These are phyloP conservation scores for Erodium moschatum DNA, from an alignment of 441 rosid genomes.

Conservation along the genomic window DNA sequence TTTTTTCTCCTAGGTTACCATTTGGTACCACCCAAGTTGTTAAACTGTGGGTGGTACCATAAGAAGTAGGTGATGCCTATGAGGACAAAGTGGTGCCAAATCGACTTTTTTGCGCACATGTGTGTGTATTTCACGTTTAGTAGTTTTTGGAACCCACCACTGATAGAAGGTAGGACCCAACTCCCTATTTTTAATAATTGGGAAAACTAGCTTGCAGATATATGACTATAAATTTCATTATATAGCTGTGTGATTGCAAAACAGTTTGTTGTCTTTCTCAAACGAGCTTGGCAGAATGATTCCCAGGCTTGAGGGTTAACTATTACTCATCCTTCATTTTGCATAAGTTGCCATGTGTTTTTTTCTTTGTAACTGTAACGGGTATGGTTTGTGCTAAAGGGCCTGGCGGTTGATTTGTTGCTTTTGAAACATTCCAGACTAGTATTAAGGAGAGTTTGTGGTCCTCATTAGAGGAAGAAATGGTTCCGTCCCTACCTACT, in stretches of 20 bases:
- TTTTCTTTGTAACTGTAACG: background rate
- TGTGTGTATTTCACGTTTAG: background rate
- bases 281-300: background rate
- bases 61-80: background rate
- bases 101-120: background rate
- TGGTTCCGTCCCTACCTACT: constrained; percentile 66
- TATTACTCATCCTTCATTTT: background rate
- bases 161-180: background rate
- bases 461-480: constrained; percentile 82
- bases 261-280: background rate
- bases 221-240: background rate
- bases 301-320: constrained; percentile 1
- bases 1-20: background rate
- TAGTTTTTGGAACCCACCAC: background rate
- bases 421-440: constrained; percentile 37
- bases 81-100: background rate
- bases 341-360: background rate
- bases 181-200: background rate
- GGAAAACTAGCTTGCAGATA: background rate
- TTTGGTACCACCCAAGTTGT: background rate
- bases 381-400: constrained; percentile 13
- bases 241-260: constrained; percentile 6
- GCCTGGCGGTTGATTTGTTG: constrained; percentile 14
- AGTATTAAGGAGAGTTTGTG: constrained; percentile 69
- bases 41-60: background rate